phyloP scores from a whole-genome alignment of 2,329 filamentous ascomycete genomes.

The Chaetomium strumarium region DNA sequence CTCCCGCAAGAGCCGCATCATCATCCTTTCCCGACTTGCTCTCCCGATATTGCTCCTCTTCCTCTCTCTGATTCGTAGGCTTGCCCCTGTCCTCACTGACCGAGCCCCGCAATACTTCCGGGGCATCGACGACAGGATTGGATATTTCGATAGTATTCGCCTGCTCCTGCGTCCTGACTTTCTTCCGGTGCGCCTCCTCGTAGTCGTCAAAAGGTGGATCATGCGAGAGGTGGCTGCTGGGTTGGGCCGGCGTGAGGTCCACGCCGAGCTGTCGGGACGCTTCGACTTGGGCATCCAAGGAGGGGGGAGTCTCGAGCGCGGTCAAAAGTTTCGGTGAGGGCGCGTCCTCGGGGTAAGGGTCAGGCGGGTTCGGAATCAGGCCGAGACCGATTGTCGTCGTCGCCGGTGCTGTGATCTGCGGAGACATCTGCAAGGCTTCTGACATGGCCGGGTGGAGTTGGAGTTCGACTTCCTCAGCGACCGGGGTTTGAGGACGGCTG shows the following conservation, averaged over 20 bases:
- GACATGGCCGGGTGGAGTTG: slow-evolving; percentile 23
- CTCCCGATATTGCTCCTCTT: not conserved
- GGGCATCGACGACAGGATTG: slow-evolving; percentile 26
- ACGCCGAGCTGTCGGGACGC: slow-evolving; percentile 17
- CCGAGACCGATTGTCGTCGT: slow-evolving; percentile 25
- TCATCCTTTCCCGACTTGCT: slow-evolving; percentile 9
- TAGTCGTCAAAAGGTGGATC: slow-evolving; percentile 35
- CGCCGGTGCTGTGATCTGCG: slow-evolving; percentile 10
- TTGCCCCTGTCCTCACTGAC: not conserved
- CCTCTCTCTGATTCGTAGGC: not conserved
- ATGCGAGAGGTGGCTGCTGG: slow-evolving; percentile 32
- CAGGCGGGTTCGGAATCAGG: slow-evolving; percentile 27
- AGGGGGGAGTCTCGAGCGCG: slow-evolving; percentile 15
- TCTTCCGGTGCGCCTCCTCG: slow-evolving; percentile 33
- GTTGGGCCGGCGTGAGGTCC: slow-evolving; percentile 28
- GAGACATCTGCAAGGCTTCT: slow-evolving; percentile 13
- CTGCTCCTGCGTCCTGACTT: slow-evolving; percentile 28
- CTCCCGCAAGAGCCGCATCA: slow-evolving; percentile 25
- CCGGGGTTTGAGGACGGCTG: slow-evolving; percentile 15
- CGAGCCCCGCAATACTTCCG: slow-evolving; percentile 16
- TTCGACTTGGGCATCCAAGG: slow-evolving; percentile 1
- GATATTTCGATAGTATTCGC: slow-evolving; percentile 25
- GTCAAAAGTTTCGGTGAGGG: slow-evolving; percentile 31
- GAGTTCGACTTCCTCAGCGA: slow-evolving; percentile 16
- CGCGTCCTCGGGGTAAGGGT: slow-evolving; percentile 27